A percentile compares a stretch with the other conserved stretches of the same genome.
Conservation (phyloP, 257 asterid species). For the Oldenlandia corymbosa region DNA sequence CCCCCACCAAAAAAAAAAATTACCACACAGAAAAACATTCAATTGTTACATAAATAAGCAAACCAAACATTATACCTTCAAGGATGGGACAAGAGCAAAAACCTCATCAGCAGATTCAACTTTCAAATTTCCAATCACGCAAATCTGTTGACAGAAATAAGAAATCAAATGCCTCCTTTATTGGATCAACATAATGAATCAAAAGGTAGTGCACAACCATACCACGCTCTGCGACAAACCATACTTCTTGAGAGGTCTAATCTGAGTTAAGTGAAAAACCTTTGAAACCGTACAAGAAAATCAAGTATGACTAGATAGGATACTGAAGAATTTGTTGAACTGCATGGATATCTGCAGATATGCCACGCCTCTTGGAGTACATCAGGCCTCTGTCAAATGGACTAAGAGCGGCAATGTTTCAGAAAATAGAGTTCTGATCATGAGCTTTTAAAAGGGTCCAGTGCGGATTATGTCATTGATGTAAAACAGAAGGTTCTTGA, state of each 20-base stretch:
- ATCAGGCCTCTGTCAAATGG: constrained; percentile 71
- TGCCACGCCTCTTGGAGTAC: constrained; percentile 64
- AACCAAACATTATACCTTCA: constrained; percentile 49
- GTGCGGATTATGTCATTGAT: neutral
- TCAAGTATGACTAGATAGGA: constrained; percentile 30
- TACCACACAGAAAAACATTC: neutral
- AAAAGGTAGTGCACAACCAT: constrained; percentile 20
- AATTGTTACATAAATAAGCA: constrained; percentile 15
- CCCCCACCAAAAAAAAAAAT: too few relatives aligned
- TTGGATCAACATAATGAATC: constrained; percentile 9
- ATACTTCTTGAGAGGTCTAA: constrained; percentile 63
- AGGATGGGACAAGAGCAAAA: constrained; percentile 69
- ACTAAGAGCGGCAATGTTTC: constrained; percentile 35
- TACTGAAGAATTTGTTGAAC: constrained; percentile 70
- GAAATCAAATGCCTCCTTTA: constrained; percentile 16
- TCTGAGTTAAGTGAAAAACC: constrained; percentile 43
- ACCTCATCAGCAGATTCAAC: constrained; percentile 85
- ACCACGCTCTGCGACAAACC: constrained; percentile 86
- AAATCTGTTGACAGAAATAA: constrained; percentile 46
- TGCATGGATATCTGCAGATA: constrained; percentile 40
- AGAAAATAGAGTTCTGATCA: neutral
- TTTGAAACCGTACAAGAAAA: neutral
- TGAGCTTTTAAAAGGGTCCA: constrained; percentile 8
- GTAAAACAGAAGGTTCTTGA: constrained; percentile 1
- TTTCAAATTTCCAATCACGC: constrained; percentile 65